Evolutionary conservation across 768 basidiomycete species (phyloP).

Genomic region (Dentipellis fragilis): DNA sequence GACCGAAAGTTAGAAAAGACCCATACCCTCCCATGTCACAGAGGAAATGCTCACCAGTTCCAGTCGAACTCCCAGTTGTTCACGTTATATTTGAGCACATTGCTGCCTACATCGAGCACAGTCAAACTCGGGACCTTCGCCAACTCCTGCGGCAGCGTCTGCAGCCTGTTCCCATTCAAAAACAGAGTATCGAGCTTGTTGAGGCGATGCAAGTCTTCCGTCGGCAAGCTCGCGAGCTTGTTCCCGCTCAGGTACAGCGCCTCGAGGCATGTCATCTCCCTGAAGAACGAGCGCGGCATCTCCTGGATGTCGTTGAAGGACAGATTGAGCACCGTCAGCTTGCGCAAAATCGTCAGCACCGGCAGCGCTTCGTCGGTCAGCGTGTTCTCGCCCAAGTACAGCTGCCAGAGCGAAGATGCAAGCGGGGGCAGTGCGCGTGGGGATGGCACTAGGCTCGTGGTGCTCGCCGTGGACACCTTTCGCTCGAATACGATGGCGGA

Average conservation of each 20-base stretch:
- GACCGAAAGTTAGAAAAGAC: neutral
- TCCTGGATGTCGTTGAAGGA: constrained; percentile 94
- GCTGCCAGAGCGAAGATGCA: constrained; percentile 58
- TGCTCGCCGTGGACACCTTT: constrained; percentile 31
- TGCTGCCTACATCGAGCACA: constrained; percentile 88
- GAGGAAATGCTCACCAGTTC: constrained; percentile 70
- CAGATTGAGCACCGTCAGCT: constrained; percentile 77
- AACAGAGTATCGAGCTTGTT: constrained; percentile 65
- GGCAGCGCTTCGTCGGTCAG: constrained; percentile 73
- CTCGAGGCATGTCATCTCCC: constrained; percentile 58
- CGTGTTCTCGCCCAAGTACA: constrained; percentile 87
- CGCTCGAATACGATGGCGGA: constrained; percentile 23
- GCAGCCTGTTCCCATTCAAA: constrained; percentile 88
- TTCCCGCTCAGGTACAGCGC: constrained; percentile 95
- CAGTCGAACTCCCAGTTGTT: constrained; percentile 99
- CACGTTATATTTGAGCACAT: constrained; percentile 91
- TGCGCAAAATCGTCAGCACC: constrained; percentile 63
- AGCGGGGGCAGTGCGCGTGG: constrained; percentile 40
- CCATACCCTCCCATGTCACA: neutral
- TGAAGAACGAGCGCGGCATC: constrained; percentile 69
- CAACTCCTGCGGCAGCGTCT: constrained; percentile 86
- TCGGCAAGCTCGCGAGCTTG: constrained; percentile 79
- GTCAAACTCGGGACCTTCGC: constrained; percentile 70
- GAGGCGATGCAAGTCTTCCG: constrained; percentile 75
- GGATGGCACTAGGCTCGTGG: constrained; percentile 7